Evolutionary conservation across 2,329 filamentous ascomycete species (phyloP).

Genomic region (Byssothecium circinans): DNA sequence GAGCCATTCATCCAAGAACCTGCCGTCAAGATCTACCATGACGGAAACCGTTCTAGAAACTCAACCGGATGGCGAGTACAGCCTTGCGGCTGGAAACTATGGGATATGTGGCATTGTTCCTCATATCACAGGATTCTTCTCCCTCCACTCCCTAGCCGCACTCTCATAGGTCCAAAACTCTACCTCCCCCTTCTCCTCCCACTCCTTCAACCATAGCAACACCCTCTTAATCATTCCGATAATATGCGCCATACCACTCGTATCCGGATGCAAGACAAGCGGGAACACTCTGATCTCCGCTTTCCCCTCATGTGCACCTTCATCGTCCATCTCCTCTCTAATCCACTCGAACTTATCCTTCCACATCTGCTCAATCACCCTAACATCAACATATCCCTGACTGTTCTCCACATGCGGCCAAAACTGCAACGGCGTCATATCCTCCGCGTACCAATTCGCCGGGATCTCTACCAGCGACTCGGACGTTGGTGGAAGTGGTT

Average conservation of each 20-base stretch:
- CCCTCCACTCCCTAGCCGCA: conserved; percentile 47
- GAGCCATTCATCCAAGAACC: too few relatives aligned
- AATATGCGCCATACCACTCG: conserved; percentile 63
- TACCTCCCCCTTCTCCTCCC: conserved; percentile 44
- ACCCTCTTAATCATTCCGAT: conserved; percentile 60
- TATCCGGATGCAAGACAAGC: conserved; percentile 60
- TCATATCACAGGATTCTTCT: too few relatives aligned
- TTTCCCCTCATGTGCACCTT: conserved; percentile 19
- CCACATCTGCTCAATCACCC: conserved; percentile 63
- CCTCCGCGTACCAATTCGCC: conserved; percentile 56
- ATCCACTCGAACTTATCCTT: conserved; percentile 61
- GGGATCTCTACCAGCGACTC: conserved; percentile 52
- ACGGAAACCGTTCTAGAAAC: too few relatives aligned
- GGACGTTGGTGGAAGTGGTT: conserved; percentile 19
- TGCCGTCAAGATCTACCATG: too few relatives aligned
- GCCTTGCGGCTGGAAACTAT: too few relatives aligned
- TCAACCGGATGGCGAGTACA: too few relatives aligned
- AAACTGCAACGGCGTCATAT: conserved; percentile 55
- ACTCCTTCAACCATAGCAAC: conserved; percentile 53
- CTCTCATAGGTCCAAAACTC: conserved; percentile 50
- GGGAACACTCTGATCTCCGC: conserved; percentile 51
- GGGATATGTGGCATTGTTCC: too few relatives aligned
- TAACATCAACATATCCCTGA: conserved; percentile 60
- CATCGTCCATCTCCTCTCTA: conserved; percentile 41
- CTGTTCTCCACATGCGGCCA: conserved; percentile 54